phyloP scores from a whole-genome alignment of 2,329 filamentous ascomycete genomes.

The Phialocephala subalpina region DNA sequence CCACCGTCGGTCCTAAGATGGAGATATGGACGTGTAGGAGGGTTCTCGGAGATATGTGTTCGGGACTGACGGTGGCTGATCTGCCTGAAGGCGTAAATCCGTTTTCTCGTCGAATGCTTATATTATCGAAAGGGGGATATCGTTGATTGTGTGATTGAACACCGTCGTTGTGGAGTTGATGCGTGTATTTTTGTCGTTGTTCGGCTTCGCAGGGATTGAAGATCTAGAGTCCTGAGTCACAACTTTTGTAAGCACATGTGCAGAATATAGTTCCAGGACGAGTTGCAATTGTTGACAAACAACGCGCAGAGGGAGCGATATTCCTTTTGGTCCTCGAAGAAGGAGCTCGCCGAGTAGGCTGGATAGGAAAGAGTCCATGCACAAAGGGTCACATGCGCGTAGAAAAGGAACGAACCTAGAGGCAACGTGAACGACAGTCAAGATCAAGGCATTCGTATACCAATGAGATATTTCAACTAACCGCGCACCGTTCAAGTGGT shows the following conservation, averaged over 20 bases:
- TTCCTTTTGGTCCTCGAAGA: conserved; percentile 6
- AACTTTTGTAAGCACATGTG: conserved; percentile 22
- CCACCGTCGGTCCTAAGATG: conserved; percentile 3
- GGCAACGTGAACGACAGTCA: conserved; percentile 13
- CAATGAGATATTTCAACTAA: conserved; percentile 26
- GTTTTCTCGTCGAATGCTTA: neutral
- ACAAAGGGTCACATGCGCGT: conserved; percentile 9
- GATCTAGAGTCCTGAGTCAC: conserved; percentile 25
- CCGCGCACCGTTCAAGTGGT: conserved; percentile 16
- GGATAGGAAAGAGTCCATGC: conserved; percentile 17
- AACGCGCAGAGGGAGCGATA: conserved; percentile 7
- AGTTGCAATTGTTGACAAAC: neutral
- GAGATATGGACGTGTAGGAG: conserved; percentile 12
- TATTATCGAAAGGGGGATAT: neutral
- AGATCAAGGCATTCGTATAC: conserved; percentile 10
- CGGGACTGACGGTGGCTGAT: neutral
- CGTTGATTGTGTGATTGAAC: conserved; percentile 1
- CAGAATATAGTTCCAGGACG: neutral
- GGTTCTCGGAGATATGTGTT: conserved; percentile 24
- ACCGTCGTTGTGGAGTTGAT: neutral
- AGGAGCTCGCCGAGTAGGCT: conserved; percentile 18
- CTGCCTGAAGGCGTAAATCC: neutral
- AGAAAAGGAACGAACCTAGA: conserved; percentile 22
- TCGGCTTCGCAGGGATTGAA: conserved; percentile 20
- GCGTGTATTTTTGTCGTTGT: conserved; percentile 6